Base-by-base conservation (phyloP, 495 filamentous ascomycete genomes). In the Symbiotaphrina buchneri region DNA sequence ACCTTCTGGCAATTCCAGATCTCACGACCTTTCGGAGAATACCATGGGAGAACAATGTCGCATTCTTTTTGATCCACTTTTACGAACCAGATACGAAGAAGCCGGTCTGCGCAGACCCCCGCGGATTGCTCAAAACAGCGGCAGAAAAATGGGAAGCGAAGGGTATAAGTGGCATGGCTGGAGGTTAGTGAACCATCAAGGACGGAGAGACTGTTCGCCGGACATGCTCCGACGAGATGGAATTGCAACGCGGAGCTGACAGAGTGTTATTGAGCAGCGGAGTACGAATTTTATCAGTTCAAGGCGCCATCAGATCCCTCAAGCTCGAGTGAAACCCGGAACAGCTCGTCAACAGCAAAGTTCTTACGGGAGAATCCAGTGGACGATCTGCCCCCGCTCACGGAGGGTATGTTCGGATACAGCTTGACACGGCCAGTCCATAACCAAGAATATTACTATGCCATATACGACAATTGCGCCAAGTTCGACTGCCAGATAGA, bases 371-470 rank as follows among this genome's bases (percentile, higher is more conserved):
- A 74, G 16, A 83, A 92, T 41, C 59, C 77, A 0, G 66, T 73
- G 18, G 59, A 74, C 20, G 43, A 65, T 1, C 62, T 93, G 5
- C 81, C 82, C 1, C 47, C 69, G 19, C 44, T 97, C 19, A 93
- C 87, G 13, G 81, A 94, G 47, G 87, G 87, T 35, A 97, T 97
- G 87, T 94, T 94, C 41, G 87, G 84, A 18, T 97, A 97, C 56
- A 87, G 78, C 39, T 54, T 97, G 42, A 92, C 82, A n/a, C 61
- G 84, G 8, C 79, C 87, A 0, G 65, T 82, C 14, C 81, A 92
- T 41, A 94, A 97, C 40, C 71, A 87, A 49, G 82, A 84, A 13
- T 97, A 87, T 45, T 97, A 79, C 42, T 93, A 97, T 42, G 74
- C 73, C 17, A 69, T 94, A 17, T 94, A 78, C 47, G 68, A 92